Conservation (phyloP, 1,139 yeast genomes). For the Sugiyamaella japonica region DNA sequence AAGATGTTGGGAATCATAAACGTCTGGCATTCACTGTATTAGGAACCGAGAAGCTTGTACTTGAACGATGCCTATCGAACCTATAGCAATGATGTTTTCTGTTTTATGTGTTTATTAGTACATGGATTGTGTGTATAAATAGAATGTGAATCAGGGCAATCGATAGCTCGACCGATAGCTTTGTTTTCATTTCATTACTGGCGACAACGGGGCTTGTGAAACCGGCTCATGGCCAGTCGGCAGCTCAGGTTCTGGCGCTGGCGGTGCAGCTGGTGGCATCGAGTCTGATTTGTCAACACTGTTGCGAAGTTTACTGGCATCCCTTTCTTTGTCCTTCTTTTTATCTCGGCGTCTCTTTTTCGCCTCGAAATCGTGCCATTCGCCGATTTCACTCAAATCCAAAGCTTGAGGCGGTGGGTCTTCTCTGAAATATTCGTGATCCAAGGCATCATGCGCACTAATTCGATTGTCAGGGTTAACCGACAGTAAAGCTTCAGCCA, state of each 20-base stretch:
- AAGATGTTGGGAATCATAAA: conserved; percentile 22
- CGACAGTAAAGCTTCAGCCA: conserved; percentile 61
- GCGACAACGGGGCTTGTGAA: not conserved
- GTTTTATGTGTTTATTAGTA: not conserved
- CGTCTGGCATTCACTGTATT: conserved; percentile 32
- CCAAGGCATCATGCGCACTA: conserved; percentile 60
- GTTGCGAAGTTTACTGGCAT: conserved; percentile 18
- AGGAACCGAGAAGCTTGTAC: conserved; percentile 40
- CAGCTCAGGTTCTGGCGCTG: conserved; percentile 5
- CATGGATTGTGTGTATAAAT: conserved; percentile 1
- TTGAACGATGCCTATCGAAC: conserved; percentile 29
- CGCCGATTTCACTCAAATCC: conserved; percentile 61
- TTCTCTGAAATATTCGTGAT: conserved; percentile 68
- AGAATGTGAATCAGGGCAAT: not conserved
- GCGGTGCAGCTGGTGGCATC: conserved; percentile 6
- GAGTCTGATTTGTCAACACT: conserved; percentile 7
- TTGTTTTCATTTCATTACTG: too few relatives aligned
- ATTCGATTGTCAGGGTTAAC: conserved; percentile 70
- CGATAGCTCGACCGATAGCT: too few relatives aligned
- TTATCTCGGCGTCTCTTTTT: conserved; percentile 71
- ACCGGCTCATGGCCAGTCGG: not conserved
- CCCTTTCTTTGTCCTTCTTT: conserved; percentile 49
- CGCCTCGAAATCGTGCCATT: conserved; percentile 98
- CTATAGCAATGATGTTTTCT: not conserved
- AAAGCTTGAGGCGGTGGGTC: conserved; percentile 62